Conservation (phyloP, 306 rosid genomes). For the Trichosanthes cucumerina region DNA sequence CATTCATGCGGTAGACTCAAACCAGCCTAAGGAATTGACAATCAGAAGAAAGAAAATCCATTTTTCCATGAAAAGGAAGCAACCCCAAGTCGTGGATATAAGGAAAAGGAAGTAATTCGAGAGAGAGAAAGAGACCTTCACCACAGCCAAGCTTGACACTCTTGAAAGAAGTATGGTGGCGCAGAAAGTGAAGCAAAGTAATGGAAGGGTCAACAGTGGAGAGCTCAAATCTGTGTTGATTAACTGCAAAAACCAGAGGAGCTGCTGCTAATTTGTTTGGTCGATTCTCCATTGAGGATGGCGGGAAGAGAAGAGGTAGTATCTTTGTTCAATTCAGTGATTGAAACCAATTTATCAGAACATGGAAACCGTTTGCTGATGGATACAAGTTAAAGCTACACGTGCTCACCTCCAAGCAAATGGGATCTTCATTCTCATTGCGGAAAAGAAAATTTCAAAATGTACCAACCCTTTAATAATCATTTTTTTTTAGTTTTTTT, state of each 20-base stretch:
- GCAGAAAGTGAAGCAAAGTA: conserved; percentile 65
- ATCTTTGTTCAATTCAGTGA: not conserved
- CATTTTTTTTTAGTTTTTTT: too few species aligned
- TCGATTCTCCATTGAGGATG: not conserved
- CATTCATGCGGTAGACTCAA: too few species aligned
- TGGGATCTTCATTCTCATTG: not conserved
- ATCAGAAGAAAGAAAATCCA: not conserved
- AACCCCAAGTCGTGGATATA: not conserved
- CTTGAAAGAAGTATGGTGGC: conserved; percentile 56
- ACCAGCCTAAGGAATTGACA: not conserved
- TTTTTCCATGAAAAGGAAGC: not conserved
- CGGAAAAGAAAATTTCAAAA: not conserved
- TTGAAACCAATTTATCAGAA: not conserved
- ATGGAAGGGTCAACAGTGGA: conserved; percentile 48
- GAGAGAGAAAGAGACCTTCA: conserved; percentile 36
- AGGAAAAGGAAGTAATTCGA: not conserved
- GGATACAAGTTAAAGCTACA: not conserved
- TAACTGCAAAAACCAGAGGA: conserved; percentile 46
- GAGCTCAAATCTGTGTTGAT: conserved; percentile 53
- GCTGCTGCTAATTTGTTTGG: not conserved
- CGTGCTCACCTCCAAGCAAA: not conserved
- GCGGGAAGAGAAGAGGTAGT: not conserved
- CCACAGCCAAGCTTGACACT: conserved; percentile 80
- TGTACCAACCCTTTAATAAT: too few species aligned
- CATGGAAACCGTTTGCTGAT: not conserved